A percentile compares a stretch with the other conserved stretches of the same genome.
Evolutionary conservation across 352 stramenopile species (phyloP).

Genomic region (Aphanomyces euteiches): DNA sequence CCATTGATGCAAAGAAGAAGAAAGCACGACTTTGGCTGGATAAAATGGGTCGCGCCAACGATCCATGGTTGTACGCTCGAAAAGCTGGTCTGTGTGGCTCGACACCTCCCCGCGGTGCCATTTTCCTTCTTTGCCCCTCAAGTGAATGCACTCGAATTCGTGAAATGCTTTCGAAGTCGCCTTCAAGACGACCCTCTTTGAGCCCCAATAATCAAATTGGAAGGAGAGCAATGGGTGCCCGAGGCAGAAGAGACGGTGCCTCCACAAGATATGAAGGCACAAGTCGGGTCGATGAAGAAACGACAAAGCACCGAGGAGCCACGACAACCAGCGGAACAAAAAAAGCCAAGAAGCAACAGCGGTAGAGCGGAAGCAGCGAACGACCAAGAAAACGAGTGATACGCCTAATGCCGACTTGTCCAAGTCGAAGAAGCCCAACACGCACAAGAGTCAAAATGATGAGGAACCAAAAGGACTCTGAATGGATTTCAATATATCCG

Average conservation of each 20-base stretch:
- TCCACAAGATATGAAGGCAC: too few relatives aligned
- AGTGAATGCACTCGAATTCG: neutral
- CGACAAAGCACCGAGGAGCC: too few relatives aligned
- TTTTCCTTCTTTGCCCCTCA: neutral
- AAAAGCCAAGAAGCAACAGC: too few relatives aligned
- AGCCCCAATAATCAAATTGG: neutral
- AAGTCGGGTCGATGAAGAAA: too few relatives aligned
- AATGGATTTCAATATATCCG: too few relatives aligned
- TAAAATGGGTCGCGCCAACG: neutral
- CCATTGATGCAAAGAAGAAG: neutral
- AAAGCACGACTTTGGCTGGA: neutral
- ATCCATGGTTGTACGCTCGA: slow-evolving; percentile 1
- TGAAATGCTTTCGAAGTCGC: neutral
- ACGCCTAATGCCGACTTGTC: too few relatives aligned
- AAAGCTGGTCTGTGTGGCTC: neutral
- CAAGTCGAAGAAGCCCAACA: too few relatives aligned
- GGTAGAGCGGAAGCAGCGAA: too few relatives aligned
- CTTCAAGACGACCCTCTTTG: neutral
- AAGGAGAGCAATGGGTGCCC: neutral
- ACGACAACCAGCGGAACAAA: too few relatives aligned
- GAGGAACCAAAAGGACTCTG: too few relatives aligned
- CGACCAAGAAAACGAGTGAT: too few relatives aligned
- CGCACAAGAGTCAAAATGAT: too few relatives aligned
- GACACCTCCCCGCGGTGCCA: neutral
- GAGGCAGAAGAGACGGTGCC: neutral